phyloP scores from a whole-genome alignment of 2,329 filamentous ascomycete species.

The Keithomyces neogunnii region DNA sequence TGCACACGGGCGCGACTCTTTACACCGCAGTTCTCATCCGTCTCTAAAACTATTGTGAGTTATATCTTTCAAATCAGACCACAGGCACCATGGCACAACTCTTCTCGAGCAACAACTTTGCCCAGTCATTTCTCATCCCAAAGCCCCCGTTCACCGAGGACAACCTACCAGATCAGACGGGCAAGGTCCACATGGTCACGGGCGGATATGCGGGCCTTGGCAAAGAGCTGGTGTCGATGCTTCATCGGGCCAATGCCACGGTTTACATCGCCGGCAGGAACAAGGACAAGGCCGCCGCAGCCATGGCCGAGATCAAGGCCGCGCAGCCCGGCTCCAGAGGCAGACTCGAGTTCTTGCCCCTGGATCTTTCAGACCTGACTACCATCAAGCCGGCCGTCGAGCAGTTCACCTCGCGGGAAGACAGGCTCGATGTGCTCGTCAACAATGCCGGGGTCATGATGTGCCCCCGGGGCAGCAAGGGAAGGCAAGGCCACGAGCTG shows the following conservation, averaged over 20 bases:
- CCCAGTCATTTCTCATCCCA: conserved; percentile 5
- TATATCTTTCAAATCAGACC: background rate
- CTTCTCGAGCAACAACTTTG: background rate
- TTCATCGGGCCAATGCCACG: conserved; percentile 44
- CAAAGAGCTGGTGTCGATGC: conserved; percentile 40
- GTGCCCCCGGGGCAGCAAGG: conserved; percentile 29
- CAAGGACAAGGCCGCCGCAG: conserved; percentile 31
- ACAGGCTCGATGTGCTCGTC: conserved; percentile 29
- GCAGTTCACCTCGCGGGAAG: conserved; percentile 20
- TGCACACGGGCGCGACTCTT: no score
- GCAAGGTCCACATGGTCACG: conserved; percentile 42
- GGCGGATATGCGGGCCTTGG: conserved; percentile 36
- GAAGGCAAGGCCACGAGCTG: conserved; percentile 32
- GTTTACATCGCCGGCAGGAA: conserved; percentile 48
- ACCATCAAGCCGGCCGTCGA: conserved; percentile 24
- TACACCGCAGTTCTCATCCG: background rate
- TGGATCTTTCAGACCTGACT: conserved; percentile 35
- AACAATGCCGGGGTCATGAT: conserved; percentile 38
- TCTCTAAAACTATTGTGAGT: background rate
- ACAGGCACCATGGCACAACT: background rate
- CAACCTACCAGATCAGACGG: conserved; percentile 4
- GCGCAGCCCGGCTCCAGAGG: conserved; percentile 27
- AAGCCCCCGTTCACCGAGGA: conserved; percentile 6
- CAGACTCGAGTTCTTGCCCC: conserved; percentile 31
- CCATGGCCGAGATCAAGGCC: conserved; percentile 35